Conservation (phyloP, 352 stramenopile genomes). For the Stephanocyclus meneghinianus region DNA sequence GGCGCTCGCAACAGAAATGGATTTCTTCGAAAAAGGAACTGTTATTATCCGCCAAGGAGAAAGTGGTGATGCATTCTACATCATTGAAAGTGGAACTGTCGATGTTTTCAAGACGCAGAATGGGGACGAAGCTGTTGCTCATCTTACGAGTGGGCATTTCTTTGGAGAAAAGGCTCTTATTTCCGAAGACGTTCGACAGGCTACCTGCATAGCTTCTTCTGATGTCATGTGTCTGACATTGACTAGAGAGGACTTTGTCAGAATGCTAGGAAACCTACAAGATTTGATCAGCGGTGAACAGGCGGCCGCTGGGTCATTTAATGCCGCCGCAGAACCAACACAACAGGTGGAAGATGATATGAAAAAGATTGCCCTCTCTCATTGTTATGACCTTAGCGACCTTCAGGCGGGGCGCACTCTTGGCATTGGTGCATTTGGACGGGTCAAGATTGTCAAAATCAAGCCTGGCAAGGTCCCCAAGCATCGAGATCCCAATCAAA, state of each 20-base stretch:
- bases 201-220: conserved; percentile 88
- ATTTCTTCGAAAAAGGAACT: conserved; percentile 47
- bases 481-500: conserved; percentile 51
- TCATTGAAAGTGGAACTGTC: conserved; percentile 71
- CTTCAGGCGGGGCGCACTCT: conserved; percentile 91
- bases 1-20: conserved; percentile 43
- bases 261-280: conserved; percentile 89
- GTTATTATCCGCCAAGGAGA: conserved; percentile 69
- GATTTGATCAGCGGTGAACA: conserved; percentile 53
- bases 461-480: conserved; percentile 39
- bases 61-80: conserved; percentile 73
- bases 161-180: conserved; percentile 93
- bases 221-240: conserved; percentile 83
- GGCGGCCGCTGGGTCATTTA: neutral
- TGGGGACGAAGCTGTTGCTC: conserved; percentile 60
- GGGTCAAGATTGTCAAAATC: conserved; percentile 89
- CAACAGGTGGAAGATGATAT: conserved; percentile 4
- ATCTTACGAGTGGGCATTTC: conserved; percentile 87
- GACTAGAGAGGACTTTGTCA: conserved; percentile 92
- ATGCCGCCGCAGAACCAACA: conserved; percentile 8
- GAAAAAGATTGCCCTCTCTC: neutral
- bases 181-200: conserved; percentile 89
- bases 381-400: conserved; percentile 80
- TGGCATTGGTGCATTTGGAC: conserved; percentile 87
- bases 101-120: conserved; percentile 59